A percentile compares a stretch with the other conserved stretches of the same genome.
phyloP scores from a whole-genome alignment of 192 early-diverging fungal genomes.

The Umbelopsis vinacea region DNA sequence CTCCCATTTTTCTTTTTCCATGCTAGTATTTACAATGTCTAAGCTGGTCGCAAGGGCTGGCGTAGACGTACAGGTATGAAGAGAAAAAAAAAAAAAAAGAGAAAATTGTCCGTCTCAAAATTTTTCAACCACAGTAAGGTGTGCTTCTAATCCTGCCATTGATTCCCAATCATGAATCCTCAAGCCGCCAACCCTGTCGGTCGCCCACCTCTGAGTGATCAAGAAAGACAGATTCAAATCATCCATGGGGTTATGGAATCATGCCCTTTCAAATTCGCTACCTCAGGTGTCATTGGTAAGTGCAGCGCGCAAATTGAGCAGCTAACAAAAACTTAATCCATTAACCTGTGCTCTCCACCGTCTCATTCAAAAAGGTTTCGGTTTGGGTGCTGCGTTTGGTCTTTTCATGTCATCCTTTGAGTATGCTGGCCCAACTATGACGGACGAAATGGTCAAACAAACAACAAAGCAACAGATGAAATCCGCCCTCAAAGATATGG shows the following conservation, averaged over 20 bases:
- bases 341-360: background rate
- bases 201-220: slow-evolving; percentile 19
- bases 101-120: slow-evolving; percentile 3
- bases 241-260: slow-evolving; percentile 59
- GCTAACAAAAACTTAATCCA: background rate
- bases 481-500: slow-evolving; percentile 89
- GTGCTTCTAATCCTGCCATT: background rate
- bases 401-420: slow-evolving; percentile 92
- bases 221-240: slow-evolving; percentile 37
- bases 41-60: background rate
- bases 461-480: slow-evolving; percentile 87
- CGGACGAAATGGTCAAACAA: slow-evolving; percentile 63
- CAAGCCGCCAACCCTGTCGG: slow-evolving; percentile 18
- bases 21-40: background rate
- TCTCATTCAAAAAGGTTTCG: slow-evolving; percentile 69
- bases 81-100: background rate
- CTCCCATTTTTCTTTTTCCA: slow-evolving; percentile 16
- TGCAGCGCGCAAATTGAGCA: too few relatives aligned
- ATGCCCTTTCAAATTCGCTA: slow-evolving; percentile 72
- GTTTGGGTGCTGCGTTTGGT: slow-evolving; percentile 87
- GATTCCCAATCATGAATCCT: slow-evolving; percentile 15
- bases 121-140: background rate
- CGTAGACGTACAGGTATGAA: background rate
- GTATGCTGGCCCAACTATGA: slow-evolving; percentile 75
- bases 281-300: slow-evolving; percentile 73